phyloP scores from a whole-genome alignment of 1,139 yeast species.

The Hansenula sp. region DNA sequence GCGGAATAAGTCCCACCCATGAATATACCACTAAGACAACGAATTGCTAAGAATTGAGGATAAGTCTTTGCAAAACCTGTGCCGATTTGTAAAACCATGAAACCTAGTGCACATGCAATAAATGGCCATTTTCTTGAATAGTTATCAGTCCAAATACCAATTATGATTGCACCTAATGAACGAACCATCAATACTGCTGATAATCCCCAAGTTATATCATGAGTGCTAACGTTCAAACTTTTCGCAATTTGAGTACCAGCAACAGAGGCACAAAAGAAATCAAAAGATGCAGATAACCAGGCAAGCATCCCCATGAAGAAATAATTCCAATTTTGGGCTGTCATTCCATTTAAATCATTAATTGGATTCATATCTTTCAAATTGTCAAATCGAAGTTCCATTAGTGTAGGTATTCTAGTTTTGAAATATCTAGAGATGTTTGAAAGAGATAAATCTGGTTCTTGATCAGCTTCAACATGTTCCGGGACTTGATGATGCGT shows the following conservation, averaged over 20 bases:
- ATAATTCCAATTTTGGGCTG: slow-evolving; percentile 36
- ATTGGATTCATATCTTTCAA: slow-evolving; percentile 29
- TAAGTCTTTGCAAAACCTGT: slow-evolving; percentile 51
- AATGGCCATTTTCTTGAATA: slow-evolving; percentile 56
- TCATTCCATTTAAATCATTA: slow-evolving; percentile 31
- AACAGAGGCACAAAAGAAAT: slow-evolving; percentile 49
- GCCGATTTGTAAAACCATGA: slow-evolving; percentile 46
- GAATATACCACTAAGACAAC: slow-evolving; percentile 46
- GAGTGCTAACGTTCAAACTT: slow-evolving; percentile 36
- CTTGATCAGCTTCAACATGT: slow-evolving; percentile 15
- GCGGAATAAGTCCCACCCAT: slow-evolving; percentile 52
- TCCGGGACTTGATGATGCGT: slow-evolving; percentile 3
- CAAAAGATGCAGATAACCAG: slow-evolving; percentile 53
- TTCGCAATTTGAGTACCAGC: slow-evolving; percentile 42
- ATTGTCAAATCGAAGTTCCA: slow-evolving; percentile 21
- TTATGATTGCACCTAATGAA: slow-evolving; percentile 55
- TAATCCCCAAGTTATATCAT: slow-evolving; percentile 53
- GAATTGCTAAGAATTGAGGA: slow-evolving; percentile 46
- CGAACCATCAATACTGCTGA: slow-evolving; percentile 57
- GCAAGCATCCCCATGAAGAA: slow-evolving; percentile 44
- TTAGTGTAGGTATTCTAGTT: slow-evolving; percentile 26
- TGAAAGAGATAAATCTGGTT: slow-evolving; percentile 24
- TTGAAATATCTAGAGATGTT: slow-evolving; percentile 21
- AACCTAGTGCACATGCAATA: slow-evolving; percentile 37
- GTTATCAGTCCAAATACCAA: slow-evolving; percentile 49